Conservation (phyloP, 208 protist genomes). For the Spongospora subterranea region DNA sequence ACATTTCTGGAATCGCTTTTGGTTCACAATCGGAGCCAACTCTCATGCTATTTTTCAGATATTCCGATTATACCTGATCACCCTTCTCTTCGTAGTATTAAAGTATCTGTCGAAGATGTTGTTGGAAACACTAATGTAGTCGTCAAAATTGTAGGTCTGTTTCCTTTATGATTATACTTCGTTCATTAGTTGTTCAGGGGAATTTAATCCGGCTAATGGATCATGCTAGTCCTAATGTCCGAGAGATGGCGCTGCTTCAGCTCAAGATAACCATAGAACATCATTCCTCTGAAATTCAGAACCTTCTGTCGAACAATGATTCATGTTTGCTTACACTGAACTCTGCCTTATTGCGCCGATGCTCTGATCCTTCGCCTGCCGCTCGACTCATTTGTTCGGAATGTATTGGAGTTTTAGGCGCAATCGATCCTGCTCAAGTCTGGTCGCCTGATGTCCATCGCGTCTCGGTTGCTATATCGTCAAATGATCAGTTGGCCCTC, state of each 20-base stretch:
- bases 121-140: neutral
- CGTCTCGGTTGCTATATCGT: neutral
- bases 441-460: neutral
- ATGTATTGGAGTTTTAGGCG: constrained; percentile 34
- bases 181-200: neutral
- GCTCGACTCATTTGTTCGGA: neutral
- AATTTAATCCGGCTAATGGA: neutral
- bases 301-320: neutral
- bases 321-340: neutral
- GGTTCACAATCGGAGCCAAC: neutral
- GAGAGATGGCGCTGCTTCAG: constrained; percentile 35
- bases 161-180: neutral
- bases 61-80: constrained; percentile 32
- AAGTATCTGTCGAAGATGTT: neutral
- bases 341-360: neutral
- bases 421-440: constrained; percentile 14
- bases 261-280: neutral
- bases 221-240: constrained; percentile 20
- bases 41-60: neutral
- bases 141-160: neutral
- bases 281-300: neutral
- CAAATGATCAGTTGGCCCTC: neutral
- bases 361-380: neutral
- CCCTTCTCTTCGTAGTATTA: neutral
- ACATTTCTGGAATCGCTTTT: neutral